Evolutionary conservation across 108 stramenopile genomes (phyloP), one percentile per base, ranked within the genome.

Genomic region (Nitzschia inconspicua): DNA sequence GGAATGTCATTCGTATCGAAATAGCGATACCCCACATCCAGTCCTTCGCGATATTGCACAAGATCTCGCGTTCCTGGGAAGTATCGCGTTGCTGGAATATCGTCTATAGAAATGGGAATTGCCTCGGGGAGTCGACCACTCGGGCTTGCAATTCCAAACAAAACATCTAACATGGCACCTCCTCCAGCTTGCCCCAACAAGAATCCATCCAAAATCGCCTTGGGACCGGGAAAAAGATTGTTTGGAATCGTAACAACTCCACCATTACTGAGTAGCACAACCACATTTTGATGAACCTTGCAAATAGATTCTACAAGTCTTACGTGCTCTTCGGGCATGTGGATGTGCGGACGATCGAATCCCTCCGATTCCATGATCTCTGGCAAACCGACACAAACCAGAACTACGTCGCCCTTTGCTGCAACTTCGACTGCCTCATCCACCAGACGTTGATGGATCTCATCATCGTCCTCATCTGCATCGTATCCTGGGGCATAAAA

Each of bases 21-120:
- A 53, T 79, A 83, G 55, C 89, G 71, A 50, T 91, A 91, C 0
- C 89, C 89, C 7, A 87, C 78, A 59, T 82, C 50, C 29, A 91
- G 55, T 3, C 74, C 77, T 48, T 91, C 89, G 14, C 75, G 59
- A 51, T 91, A 85, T 37, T 70, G 56, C 1, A 78, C 85, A 20
- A 32, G 35, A 23, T 67, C 48, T 20, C 49, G 34, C 4, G 47
- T 53, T 30, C 76, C 81, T 3, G 81, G 76, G 47, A 77, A 76
- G 27, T 60, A 68, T 4, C 1, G 9, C 30, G 60, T 28, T 10
- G 71, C 48, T 13, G 68, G 72, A 4, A 63, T 31, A 65, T 73
- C 59, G 11, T 60, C 43, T 18, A 18, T 26, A 28, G 22, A 31
- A 10, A 66, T 50, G 3, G 85, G 85, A 25, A 91, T 68, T 0